These are phyloP conservation scores for Aspergillus saccharolyticus DNA, from an alignment of 495 filamentous ascomycete species.

Conservation along the genomic window DNA sequence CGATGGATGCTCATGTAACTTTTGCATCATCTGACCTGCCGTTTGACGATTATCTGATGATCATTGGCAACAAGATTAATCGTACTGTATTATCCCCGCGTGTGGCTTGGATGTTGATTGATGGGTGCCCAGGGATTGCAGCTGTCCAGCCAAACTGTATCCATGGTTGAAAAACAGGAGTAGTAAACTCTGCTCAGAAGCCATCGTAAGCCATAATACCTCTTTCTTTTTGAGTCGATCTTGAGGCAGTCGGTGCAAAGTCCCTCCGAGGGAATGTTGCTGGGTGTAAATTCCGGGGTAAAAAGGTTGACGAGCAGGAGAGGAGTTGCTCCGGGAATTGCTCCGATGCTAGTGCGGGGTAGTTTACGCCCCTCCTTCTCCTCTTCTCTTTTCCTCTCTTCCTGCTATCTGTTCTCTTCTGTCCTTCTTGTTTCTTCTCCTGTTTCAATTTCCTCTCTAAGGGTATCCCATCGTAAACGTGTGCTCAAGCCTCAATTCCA, in stretches of 20 bases:
- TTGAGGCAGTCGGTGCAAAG: background rate
- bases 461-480: background rate
- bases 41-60: background rate
- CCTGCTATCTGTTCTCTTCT: background rate
- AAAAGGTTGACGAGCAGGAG: no score
- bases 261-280: background rate
- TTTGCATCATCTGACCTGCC: background rate
- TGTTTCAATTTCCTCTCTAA: slow-evolving; percentile 6
- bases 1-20: background rate
- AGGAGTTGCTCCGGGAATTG: background rate
- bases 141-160: no score
- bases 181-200: background rate
- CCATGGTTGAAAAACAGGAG: background rate
- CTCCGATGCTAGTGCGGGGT: background rate
- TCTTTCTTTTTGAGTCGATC: background rate
- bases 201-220: background rate
- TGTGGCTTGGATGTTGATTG: background rate
- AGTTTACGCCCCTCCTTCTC: background rate
- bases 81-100: background rate
- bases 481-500: background rate
- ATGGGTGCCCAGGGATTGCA: background rate
- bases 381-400: background rate
- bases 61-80: background rate
- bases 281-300: no score
- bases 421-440: slow-evolving; percentile 9